Evolutionary conservation across 257 asterid genomes (phyloP).

Genomic region (Ilex aquifolium): DNA sequence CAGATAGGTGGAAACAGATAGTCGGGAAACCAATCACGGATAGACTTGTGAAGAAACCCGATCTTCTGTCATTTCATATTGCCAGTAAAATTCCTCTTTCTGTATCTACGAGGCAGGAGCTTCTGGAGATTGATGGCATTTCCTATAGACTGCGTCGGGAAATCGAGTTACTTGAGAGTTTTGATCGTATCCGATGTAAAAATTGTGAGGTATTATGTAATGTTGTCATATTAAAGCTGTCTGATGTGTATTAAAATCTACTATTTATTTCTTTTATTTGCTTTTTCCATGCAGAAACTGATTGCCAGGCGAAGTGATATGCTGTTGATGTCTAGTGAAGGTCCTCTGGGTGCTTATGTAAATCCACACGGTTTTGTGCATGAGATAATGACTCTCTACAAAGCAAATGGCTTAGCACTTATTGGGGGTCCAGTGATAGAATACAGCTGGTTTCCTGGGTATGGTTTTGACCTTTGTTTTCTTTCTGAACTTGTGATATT

Average conservation of each 20-base stretch:
- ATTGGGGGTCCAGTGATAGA: constrained; percentile 66
- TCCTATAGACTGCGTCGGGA: constrained; percentile 84
- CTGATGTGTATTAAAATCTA: not conserved
- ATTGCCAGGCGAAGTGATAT: constrained; percentile 86
- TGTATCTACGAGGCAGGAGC: constrained; percentile 87
- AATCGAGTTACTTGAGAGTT: constrained; percentile 83
- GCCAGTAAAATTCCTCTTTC: constrained; percentile 95
- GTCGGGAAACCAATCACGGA: constrained; percentile 83
- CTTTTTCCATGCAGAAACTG: constrained; percentile 35
- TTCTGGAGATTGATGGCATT: constrained; percentile 94
- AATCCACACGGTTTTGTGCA: constrained; percentile 85
- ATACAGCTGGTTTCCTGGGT: constrained; percentile 99
- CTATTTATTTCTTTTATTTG: constrained; percentile 10
- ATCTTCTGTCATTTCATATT: constrained; percentile 84
- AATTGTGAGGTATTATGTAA: constrained; percentile 63
- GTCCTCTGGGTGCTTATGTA: constrained; percentile 93
- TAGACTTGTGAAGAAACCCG: constrained; percentile 67
- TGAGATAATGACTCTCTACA: constrained; percentile 79
- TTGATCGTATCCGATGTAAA: constrained; percentile 74
- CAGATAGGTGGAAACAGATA: constrained; percentile 92
- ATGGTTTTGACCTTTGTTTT: constrained; percentile 17
- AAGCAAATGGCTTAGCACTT: constrained; percentile 61
- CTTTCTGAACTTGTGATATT: not conserved
- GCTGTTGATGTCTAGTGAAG: constrained; percentile 94
- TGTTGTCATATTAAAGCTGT: not conserved